Evolutionary conservation across 2,329 filamentous ascomycete species (phyloP), one percentile per base, ranked within the genome.

Genomic region (Arthrobotrys sinensis): DNA sequence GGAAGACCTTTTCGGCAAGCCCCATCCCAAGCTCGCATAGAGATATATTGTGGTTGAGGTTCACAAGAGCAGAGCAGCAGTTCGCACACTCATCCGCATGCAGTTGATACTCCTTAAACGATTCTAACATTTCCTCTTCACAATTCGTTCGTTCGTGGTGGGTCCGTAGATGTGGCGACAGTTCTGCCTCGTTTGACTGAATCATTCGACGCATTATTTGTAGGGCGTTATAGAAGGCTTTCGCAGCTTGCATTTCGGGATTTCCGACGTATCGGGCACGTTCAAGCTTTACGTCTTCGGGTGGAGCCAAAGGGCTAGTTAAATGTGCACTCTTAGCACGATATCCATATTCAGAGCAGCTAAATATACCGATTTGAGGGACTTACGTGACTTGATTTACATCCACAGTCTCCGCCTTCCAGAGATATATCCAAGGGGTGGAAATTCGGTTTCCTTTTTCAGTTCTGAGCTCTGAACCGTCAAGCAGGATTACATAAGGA

Each of bases 361-460:
- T 19, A 11, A 14, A 43, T 24, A 12, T 10, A 40, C 24, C 8
- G 21, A 57, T 4, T 7, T 32, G 32, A n/a, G 36, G 12, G 28
- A 67, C 75, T 43, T 68, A 78, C 75, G n/a, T n/a, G 28, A 14
- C 21, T 28, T 53, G 19, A 11, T 38, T 28, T 7, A 24, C 24
- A 34, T 53, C 34, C 19, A 62, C 36, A 10, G 66, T 53, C n/a
- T 78, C 75, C 16, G 63, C 38, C 14, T 78, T 67, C 75, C 75
- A 72, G 28, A 78, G 75, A 78, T 78, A 78, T 67, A 78, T 72
- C 67, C 75, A 63, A 36, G 75, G 75, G n/a, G 67, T 78, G 1
- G 46, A 67, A 3, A 68, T 16, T 10, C 6, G 38, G 28, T n/a
- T 63, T 48, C 67, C 75, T 43, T 63, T n/a, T 40, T 52, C 24